Evolutionary conservation across 345 rosid genomes (phyloP), one percentile per base, ranked within the genome.

Genomic region (Eutrema japonicum): DNA sequence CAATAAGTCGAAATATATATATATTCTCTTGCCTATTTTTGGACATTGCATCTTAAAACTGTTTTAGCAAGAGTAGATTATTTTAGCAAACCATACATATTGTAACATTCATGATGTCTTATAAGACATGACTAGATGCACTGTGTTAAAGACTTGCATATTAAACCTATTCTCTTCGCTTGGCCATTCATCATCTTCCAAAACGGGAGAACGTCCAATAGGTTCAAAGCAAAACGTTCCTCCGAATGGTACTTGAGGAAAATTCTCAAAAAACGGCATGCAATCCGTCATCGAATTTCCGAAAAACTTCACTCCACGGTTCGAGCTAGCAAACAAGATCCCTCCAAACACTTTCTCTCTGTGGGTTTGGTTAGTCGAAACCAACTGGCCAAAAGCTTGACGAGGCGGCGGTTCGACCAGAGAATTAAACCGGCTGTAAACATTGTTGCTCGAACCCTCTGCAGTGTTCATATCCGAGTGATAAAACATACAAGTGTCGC

Each of bases 381-480:
- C 16, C 9, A 50, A 7, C 6, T 47, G 38, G 2, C 16, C 13
- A 48, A 9, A 42, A 48, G 50, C 29, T 18, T 11, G 32, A 57
- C 10, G 59, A 4, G 45, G 72, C 63, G 26, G 38, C 27, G 56
- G 59, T 70, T 62, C 51, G 7, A 30, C 13, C 33, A 79, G 65
- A 38, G 9, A 6, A 45, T 16, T 47, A 10, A 79, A 67, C n/a
- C 69, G 63, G 41, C 59, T 45, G 3, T 14, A 57, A 41, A 70
- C 75, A 10, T 36, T 18, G 8, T 29, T 29, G 42, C 64, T 57
- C n/a, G 82, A 37, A 10, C 56, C 32, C 13, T 62, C 32, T 42
- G 85, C 78, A 5, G 82, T 74, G 0, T 74, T 78, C 8, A 59
- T 45, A 55, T 82, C 85, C 2, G 83, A 66, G 33, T 82, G 82